Evolutionary conservation across 306 rosid species (phyloP), one percentile per base, ranked within the genome.

Genomic region (Prunus salicina): DNA sequence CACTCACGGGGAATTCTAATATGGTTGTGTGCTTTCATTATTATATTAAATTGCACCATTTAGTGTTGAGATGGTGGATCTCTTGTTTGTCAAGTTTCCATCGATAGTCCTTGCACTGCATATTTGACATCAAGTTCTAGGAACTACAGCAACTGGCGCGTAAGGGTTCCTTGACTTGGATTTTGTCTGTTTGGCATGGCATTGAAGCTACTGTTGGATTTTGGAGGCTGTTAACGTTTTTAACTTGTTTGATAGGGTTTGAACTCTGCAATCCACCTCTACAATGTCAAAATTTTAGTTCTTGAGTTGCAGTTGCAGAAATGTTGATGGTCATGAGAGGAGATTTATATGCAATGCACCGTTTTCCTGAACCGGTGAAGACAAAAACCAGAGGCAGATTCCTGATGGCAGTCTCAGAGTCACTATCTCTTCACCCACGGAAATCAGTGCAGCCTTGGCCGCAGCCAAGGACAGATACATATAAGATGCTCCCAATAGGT

Each of bases 381-480:
- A 90, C 90, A 78, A 94, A 92, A 78, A 94, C 89, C 79, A 94
- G 83, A 50, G 98, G 98, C 89, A 94, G 57, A 94, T 92, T 79
- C 96, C 97, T 77, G 85, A 71, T 25, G 96, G 95, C 82, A 94
- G 82, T 45, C 98, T 97, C 72, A 74, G 83, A 12, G 90, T 83
- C 58, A 96, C 89, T 77, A 95, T 89, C 88, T 92, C 97, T 88
- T 95, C 98, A 3, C 93, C 98, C 32, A 92, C 92, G 66, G 98
- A 86, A 84, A 90, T 92, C 12, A 95, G 93, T 30, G 98, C 97
- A 64, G 97, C 96, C 88, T 92, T 92, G 61, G 97, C 97, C 73
- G 98, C 92, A 71, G 93, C 96, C 88, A 92, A 83, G 22, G 98
- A 92, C 57, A 92, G 84, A 84, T 95, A 95, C 98, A 90, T 95